phyloP scores from a whole-genome alignment of 805 yeast species.

The Grigorovia jiainica region DNA sequence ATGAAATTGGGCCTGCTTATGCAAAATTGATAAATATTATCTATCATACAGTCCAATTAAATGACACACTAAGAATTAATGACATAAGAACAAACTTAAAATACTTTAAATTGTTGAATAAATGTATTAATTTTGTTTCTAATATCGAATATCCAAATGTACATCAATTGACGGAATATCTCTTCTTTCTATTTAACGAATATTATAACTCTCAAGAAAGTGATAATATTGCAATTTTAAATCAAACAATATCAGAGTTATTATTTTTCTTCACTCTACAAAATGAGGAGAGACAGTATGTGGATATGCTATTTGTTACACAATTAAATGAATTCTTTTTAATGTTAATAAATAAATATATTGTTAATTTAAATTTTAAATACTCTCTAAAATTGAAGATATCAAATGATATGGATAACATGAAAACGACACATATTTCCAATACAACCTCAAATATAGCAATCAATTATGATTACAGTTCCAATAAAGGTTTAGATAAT shows the following conservation, averaged over 20 bases:
- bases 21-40: constrained; percentile 9
- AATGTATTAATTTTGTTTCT: constrained; percentile 13
- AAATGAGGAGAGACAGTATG: neutral
- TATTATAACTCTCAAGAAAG: neutral
- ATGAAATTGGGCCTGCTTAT: constrained; percentile 13
- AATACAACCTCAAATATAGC: too few relatives aligned
- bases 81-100: constrained; percentile 9
- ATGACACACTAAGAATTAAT: constrained; percentile 8
- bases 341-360: constrained; percentile 11
- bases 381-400: constrained; percentile 9
- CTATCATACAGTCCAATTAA: constrained; percentile 5
- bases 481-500: constrained; percentile 11
- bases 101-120: constrained; percentile 14
- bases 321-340: constrained; percentile 9
- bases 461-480: constrained; percentile 10
- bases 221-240: neutral
- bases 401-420: neutral
- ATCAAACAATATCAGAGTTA: constrained; percentile 9
- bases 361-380: constrained; percentile 12
- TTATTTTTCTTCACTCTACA: constrained; percentile 9
- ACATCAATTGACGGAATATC: constrained; percentile 5
- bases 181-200: constrained; percentile 4
- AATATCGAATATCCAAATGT: constrained; percentile 7
- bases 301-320: neutral
- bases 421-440: neutral